Evolutionary conservation across 2,329 filamentous ascomycete genomes (phyloP).

Genomic region (Fusarium subtropicale): DNA sequence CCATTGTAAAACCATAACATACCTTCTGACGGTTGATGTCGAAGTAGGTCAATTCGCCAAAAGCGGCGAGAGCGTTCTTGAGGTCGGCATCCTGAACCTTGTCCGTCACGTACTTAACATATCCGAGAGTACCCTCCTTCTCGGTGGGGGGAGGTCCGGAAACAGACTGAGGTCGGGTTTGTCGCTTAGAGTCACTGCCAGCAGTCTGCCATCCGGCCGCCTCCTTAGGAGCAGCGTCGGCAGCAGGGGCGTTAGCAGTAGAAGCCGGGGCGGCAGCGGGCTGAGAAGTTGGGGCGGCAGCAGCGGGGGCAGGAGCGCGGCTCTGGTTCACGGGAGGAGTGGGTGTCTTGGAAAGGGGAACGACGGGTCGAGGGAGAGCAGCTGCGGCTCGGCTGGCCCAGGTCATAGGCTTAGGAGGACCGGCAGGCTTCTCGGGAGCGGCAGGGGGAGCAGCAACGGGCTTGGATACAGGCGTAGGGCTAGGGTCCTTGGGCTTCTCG

Average conservation of each 20-base stretch:
- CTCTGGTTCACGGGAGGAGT: conserved; percentile 63
- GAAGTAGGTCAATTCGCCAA: conserved; percentile 77
- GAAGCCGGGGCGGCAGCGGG: conserved; percentile 56
- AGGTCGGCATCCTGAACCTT: conserved; percentile 83
- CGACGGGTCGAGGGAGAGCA: conserved; percentile 65
- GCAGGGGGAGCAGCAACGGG: conserved; percentile 47
- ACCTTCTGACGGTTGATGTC: conserved; percentile 89
- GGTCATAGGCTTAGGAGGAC: conserved; percentile 70
- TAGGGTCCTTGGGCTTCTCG: conserved; percentile 75
- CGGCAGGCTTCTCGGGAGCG: conserved; percentile 58
- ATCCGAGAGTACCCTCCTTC: conserved; percentile 83
- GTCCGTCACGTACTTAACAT: conserved; percentile 95
- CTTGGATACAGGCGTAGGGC: conserved; percentile 63
- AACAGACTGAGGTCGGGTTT: conserved; percentile 77
- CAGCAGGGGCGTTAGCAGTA: conserved; percentile 52
- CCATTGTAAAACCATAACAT: conserved; percentile 41
- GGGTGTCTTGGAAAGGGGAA: conserved; percentile 68
- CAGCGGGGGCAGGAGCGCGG: conserved; percentile 63
- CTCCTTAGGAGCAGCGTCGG: conserved; percentile 64
- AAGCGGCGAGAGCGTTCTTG: conserved; percentile 75
- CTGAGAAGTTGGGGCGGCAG: conserved; percentile 49
- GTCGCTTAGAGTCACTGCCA: conserved; percentile 84
- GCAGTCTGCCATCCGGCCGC: conserved; percentile 83
- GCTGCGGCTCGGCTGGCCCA: conserved; percentile 79
- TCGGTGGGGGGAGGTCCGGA: conserved; percentile 68